Conservation (phyloP, 2,329 filamentous ascomycete species). For the Ophiostoma himal-ulmi region DNA sequence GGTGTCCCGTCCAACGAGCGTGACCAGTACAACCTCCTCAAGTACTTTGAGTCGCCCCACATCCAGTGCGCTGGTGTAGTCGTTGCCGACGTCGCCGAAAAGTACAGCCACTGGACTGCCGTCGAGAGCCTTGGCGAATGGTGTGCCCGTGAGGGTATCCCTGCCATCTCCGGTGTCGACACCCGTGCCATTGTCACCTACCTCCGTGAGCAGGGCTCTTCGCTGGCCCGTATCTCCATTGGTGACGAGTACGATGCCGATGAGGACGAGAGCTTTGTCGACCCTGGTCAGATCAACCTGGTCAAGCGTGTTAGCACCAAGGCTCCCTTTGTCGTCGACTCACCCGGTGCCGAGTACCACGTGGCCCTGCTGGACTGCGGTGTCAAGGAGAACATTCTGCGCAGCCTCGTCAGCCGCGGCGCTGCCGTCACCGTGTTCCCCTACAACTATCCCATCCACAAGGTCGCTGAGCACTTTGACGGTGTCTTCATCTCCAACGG, state of each 20-base stretch:
- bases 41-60: constrained; percentile 97
- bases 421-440: constrained; percentile 92
- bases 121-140: constrained; percentile 89
- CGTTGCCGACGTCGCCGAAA: constrained; percentile 84
- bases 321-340: constrained; percentile 91
- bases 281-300: constrained; percentile 93
- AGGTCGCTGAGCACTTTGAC: constrained; percentile 95
- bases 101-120: constrained; percentile 98
- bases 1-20: constrained; percentile 82
- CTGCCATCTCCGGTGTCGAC: constrained; percentile 93
- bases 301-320: constrained; percentile 97
- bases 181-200: constrained; percentile 94
- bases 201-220: constrained; percentile 93
- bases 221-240: constrained; percentile 86
- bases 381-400: constrained; percentile 99
- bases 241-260: constrained; percentile 98
- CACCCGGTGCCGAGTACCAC: constrained; percentile 75
- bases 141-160: constrained; percentile 94
- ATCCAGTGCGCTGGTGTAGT: constrained; percentile 95
- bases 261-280: constrained; percentile 91
- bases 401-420: constrained; percentile 84
- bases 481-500: constrained; percentile 99
- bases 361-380: constrained; percentile 95
- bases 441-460: constrained; percentile 95
- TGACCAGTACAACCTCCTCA: constrained; percentile 83